Evolutionary conservation across 805 yeast species (phyloP).

Genomic region (Ogataea dorogensis): DNA sequence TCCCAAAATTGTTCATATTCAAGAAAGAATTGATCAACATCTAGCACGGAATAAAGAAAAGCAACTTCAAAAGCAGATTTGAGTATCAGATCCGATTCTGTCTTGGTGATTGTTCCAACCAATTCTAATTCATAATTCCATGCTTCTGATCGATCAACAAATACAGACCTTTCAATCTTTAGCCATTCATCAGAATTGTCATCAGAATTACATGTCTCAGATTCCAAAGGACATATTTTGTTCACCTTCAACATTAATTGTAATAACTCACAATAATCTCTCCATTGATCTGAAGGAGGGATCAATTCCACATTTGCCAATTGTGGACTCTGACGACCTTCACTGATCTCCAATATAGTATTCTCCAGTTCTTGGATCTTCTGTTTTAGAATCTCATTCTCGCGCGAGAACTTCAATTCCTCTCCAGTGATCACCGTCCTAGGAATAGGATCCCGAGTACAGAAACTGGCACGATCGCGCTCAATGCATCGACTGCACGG

Average conservation of each 20-base stretch:
- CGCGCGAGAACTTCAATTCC: slow-evolving; percentile 20
- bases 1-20: slow-evolving; percentile 44
- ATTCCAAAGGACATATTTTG: slow-evolving; percentile 9
- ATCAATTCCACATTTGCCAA: too few relatives aligned
- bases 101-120: slow-evolving; percentile 1
- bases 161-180: not conserved
- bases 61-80: not conserved
- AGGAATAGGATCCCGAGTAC: slow-evolving; percentile 31
- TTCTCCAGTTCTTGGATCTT: slow-evolving; percentile 22
- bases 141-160: not conserved
- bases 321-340: too few relatives aligned
- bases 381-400: slow-evolving; percentile 21
- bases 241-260: not conserved
- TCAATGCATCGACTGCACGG: slow-evolving; percentile 44
- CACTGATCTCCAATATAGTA: slow-evolving; percentile 2
- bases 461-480: slow-evolving; percentile 27
- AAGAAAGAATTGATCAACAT: slow-evolving; percentile 62
- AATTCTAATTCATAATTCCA: slow-evolving; percentile 1
- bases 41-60: slow-evolving; percentile 45
- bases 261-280: not conserved
- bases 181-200: slow-evolving; percentile 27
- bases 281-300: too few relatives aligned
- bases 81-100: slow-evolving; percentile 1
- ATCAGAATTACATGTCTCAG: slow-evolving; percentile 13
- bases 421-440: too few relatives aligned